Evolutionary conservation across 2,329 filamentous ascomycete genomes (phyloP).

Genomic region (Tolypocladium nubicola): DNA sequence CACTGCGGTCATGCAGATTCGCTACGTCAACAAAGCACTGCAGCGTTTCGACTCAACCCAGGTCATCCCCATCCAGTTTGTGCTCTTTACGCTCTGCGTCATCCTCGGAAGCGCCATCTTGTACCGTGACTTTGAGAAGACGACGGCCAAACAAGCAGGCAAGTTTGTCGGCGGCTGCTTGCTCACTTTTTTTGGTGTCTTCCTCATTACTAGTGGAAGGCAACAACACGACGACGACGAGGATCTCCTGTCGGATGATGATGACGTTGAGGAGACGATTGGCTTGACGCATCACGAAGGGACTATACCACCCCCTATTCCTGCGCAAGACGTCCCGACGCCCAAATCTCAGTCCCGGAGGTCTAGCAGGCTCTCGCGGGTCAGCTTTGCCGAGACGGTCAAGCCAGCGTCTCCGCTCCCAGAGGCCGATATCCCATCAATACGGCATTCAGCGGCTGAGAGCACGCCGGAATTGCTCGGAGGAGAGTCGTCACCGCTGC

Average conservation of each 20-base stretch:
- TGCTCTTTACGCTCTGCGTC: slow-evolving; percentile 90
- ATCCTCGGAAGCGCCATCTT: slow-evolving; percentile 89
- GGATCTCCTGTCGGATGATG: slow-evolving; percentile 40
- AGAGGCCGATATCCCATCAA: slow-evolving; percentile 24
- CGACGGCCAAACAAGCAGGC: slow-evolving; percentile 57
- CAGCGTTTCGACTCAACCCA: slow-evolving; percentile 95
- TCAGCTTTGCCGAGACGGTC: slow-evolving; percentile 30
- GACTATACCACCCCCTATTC: slow-evolving; percentile 8
- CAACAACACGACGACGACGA: slow-evolving; percentile 46
- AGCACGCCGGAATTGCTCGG: slow-evolving; percentile 20
- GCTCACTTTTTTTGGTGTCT: slow-evolving; percentile 93
- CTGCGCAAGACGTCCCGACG: slow-evolving; percentile 9
- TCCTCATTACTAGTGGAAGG: slow-evolving; percentile 85
- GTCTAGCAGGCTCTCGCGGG: slow-evolving; percentile 36
- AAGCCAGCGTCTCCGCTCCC: slow-evolving; percentile 25
- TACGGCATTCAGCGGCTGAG: slow-evolving; percentile 19
- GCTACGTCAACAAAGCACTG: slow-evolving; percentile 80
- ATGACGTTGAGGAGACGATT: slow-evolving; percentile 54
- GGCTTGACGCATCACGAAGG: slow-evolving; percentile 42
- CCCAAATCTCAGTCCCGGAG: slow-evolving; percentile 29
- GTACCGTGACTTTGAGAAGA: slow-evolving; percentile 89
- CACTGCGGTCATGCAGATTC: slow-evolving; percentile 93
- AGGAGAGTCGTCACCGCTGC: slow-evolving; percentile 26
- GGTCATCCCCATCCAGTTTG: slow-evolving; percentile 96
- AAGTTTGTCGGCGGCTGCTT: slow-evolving; percentile 89